Percentiles rank a stretch among this genome's conserved stretches.
Evolutionary conservation across 2,329 filamentous ascomycete genomes (phyloP).

Genomic region (Cladosporium colombiae): DNA sequence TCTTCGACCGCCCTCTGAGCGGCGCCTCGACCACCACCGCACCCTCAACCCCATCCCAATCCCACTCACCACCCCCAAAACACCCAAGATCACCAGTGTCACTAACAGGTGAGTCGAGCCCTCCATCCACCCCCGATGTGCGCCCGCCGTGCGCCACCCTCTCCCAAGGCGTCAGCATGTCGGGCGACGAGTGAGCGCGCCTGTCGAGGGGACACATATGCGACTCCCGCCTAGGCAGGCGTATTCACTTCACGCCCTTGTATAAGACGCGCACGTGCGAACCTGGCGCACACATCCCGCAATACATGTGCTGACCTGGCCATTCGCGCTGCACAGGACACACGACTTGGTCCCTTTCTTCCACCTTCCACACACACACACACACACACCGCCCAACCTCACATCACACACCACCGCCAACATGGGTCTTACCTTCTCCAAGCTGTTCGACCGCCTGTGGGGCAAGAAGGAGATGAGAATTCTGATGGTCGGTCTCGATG

Average conservation of each 20-base stretch:
- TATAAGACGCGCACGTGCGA: conserved; percentile 13
- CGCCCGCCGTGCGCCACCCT: not conserved
- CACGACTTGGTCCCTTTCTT: conserved; percentile 16
- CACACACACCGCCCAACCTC: conserved; percentile 16
- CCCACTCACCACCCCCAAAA: not conserved
- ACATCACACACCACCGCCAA: conserved; percentile 53
- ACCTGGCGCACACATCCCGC: not conserved
- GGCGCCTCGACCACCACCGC: conserved; percentile 13
- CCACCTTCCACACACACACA: conserved; percentile 1
- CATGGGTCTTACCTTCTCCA: conserved; percentile 93
- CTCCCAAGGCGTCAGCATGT: not conserved
- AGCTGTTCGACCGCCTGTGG: conserved; percentile 98
- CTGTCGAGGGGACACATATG: conserved; percentile 20
- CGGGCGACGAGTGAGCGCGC: conserved; percentile 16
- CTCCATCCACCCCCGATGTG: not conserved
- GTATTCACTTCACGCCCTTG: conserved; percentile 12
- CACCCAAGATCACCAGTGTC: conserved; percentile 15
- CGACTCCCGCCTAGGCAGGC: conserved; percentile 20
- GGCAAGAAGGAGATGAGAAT: conserved; percentile 99
- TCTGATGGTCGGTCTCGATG: conserved; percentile 96
- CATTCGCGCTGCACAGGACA: conserved; percentile 14
- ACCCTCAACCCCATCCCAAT: conserved; percentile 15
- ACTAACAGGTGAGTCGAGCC: conserved; percentile 8
- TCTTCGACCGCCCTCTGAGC: conserved; percentile 8
- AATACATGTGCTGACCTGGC: conserved; percentile 12